Evolutionary conservation across 1,284 basidiomycete genomes (phyloP).

Genomic region (Cutaneotrichosporon cavernicola): DNA sequence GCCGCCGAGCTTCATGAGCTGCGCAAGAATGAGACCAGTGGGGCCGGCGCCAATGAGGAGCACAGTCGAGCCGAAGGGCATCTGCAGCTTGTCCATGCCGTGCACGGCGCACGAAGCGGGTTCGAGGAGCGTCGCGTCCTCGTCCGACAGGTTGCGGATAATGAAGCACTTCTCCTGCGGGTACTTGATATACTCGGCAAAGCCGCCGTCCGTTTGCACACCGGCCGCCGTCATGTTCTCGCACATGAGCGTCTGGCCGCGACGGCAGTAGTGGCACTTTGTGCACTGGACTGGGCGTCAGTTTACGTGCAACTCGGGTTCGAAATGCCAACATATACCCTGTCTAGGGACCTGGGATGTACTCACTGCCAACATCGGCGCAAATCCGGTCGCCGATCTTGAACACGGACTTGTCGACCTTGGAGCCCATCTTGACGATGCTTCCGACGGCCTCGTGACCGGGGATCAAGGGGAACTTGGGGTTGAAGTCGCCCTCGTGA

Average conservation of each 20-base stretch:
- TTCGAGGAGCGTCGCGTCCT: slow-evolving; percentile 82
- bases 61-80: slow-evolving; percentile 72
- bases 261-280: slow-evolving; percentile 76
- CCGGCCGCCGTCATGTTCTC: slow-evolving; percentile 75
- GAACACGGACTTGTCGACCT: slow-evolving; percentile 62
- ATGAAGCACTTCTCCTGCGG: slow-evolving; percentile 71
- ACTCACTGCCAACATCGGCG: slow-evolving; percentile 62
- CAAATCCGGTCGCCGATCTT: slow-evolving; percentile 71
- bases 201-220: slow-evolving; percentile 75
- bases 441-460: slow-evolving; percentile 77
- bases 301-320: not conserved
- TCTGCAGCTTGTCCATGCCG: slow-evolving; percentile 76
- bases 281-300: slow-evolving; percentile 57
- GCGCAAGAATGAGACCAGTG: slow-evolving; percentile 77
- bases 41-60: slow-evolving; percentile 66
- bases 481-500: slow-evolving; percentile 73
- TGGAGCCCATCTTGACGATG: slow-evolving; percentile 66
- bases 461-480: slow-evolving; percentile 73
- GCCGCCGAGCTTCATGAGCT: slow-evolving; percentile 78
- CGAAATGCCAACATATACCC: not conserved
- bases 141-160: slow-evolving; percentile 78
- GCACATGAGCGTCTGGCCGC: slow-evolving; percentile 70
- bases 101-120: slow-evolving; percentile 85
- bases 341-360: not conserved
- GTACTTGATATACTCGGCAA: slow-evolving; percentile 77